A percentile compares a stretch with the other conserved stretches of the same genome.
These are phyloP conservation scores for Nannizziopsis arthrosporioides DNA, from an alignment of 2,329 filamentous ascomycete species.

Conservation along the genomic window DNA sequence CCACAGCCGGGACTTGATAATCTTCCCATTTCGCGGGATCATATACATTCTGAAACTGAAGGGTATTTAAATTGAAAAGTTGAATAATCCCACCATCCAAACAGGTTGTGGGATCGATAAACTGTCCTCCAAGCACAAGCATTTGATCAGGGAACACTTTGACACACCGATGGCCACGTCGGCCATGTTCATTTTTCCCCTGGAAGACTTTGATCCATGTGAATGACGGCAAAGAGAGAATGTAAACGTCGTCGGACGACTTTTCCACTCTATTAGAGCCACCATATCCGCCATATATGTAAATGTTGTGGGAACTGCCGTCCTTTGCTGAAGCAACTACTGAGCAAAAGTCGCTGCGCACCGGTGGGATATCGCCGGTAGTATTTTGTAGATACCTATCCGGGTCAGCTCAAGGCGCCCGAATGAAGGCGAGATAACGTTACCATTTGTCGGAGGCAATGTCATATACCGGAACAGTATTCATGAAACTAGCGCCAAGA, in stretches of 20 bases:
- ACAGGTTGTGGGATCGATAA: slow-evolving; percentile 28
- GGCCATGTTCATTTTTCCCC: slow-evolving; percentile 17
- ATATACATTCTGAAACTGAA: slow-evolving; percentile 24
- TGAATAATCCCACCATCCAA: slow-evolving; percentile 44
- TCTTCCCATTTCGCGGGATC: slow-evolving; percentile 23
- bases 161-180: slow-evolving; percentile 25
- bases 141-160: slow-evolving; percentile 40
- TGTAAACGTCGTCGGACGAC: slow-evolving; percentile 26
- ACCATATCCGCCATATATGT: slow-evolving; percentile 28
- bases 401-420: too few species aligned
- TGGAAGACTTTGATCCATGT: slow-evolving; percentile 23
- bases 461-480: slow-evolving; percentile 29
- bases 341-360: slow-evolving; percentile 32
- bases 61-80: slow-evolving; percentile 32
- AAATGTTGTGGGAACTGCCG: slow-evolving; percentile 27
- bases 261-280: slow-evolving; percentile 13
- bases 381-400: slow-evolving; percentile 34
- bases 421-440: too few species aligned
- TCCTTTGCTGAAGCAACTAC: slow-evolving; percentile 31
- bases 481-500: slow-evolving; percentile 28
- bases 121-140: slow-evolving; percentile 29
- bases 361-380: slow-evolving; percentile 27
- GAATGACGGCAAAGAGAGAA: slow-evolving; percentile 28
- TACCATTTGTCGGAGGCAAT: slow-evolving; percentile 22
- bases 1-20: slow-evolving; percentile 23